phyloP scores from a whole-genome alignment of 139 green algal genomes.

The Chlamydomonas schloesseri region DNA sequence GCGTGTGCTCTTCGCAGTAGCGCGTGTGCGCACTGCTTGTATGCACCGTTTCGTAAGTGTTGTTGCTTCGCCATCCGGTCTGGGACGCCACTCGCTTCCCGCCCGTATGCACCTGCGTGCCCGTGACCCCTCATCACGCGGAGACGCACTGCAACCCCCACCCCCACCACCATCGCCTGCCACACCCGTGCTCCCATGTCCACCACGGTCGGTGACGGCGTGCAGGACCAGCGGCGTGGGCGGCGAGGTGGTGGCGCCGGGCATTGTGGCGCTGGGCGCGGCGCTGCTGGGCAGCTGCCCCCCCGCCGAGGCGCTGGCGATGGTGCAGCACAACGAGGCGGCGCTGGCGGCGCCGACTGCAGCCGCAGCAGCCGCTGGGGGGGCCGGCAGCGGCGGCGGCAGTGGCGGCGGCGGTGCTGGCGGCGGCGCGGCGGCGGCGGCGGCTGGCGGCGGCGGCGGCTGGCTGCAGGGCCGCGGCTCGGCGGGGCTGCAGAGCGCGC shows the following conservation, averaged over 20 bases:
- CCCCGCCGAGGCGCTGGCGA: slow-evolving; percentile 34
- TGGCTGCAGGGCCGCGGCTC: background rate
- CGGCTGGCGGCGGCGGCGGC: background rate
- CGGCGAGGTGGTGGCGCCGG: slow-evolving; percentile 51
- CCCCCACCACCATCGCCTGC: no score
- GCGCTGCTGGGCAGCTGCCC: slow-evolving; percentile 34
- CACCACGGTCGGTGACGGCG: background rate
- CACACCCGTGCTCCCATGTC: no score
- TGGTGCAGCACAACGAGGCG: slow-evolving; percentile 36
- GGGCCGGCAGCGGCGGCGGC: background rate
- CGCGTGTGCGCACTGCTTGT: no score
- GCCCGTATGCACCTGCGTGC: no score
- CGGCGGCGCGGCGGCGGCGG: background rate
- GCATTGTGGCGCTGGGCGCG: slow-evolving; percentile 40
- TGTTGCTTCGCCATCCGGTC: no score
- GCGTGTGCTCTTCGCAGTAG: no score
- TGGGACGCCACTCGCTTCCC: no score
- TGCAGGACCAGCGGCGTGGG: slow-evolving; percentile 51
- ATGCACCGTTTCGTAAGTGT: no score
- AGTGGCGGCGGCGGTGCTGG: background rate
- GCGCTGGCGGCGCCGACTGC: slow-evolving; percentile 12
- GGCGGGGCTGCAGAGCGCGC: slow-evolving; percentile 6
- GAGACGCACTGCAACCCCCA: no score
- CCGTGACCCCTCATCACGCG: no score
- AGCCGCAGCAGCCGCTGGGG: background rate